Evolutionary conservation across 1,284 basidiomycete genomes (phyloP).

Genomic region (Phaffia rhodozyma): DNA sequence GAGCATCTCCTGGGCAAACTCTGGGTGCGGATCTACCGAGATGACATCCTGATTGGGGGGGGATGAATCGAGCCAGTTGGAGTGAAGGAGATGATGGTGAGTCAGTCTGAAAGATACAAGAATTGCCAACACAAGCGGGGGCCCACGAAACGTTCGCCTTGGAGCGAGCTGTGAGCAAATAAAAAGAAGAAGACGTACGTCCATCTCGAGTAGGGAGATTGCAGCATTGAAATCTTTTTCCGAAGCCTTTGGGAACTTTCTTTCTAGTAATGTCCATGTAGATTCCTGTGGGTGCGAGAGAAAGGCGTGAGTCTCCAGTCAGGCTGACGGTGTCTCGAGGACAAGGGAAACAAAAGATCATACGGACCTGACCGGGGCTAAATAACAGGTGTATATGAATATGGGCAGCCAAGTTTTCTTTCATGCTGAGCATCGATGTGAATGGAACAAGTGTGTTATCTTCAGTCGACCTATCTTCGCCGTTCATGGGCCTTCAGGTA

Average conservation of each 20-base stretch:
- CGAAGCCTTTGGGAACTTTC: constrained; percentile 12
- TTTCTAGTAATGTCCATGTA: constrained; percentile 16
- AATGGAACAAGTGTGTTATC: constrained; percentile 7
- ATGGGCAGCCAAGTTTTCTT: constrained; percentile 14
- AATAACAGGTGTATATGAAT: constrained; percentile 17
- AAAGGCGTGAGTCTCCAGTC: neutral
- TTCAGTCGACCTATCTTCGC: too few relatives aligned
- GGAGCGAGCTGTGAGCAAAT: neutral
- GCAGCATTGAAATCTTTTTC: constrained; percentile 17
- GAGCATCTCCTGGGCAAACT: constrained; percentile 9
- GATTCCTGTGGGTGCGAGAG: neutral
- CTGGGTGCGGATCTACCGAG: constrained; percentile 16
- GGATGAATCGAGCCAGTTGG: neutral
- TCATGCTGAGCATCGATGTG: constrained; percentile 1
- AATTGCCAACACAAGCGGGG: neutral
- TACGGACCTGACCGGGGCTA: constrained; percentile 15
- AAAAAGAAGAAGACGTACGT: constrained; percentile 3
- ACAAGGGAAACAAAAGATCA: neutral
- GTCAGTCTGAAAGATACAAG: neutral
- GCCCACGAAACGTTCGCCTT: too few relatives aligned
- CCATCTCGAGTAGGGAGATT: constrained; percentile 10
- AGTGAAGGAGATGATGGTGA: neutral
- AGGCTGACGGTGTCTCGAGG: too few relatives aligned
- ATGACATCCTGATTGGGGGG: constrained; percentile 13
- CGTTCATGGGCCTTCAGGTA: too few relatives aligned